Evolutionary conservation across 768 basidiomycete genomes (phyloP), one percentile per base, ranked within the genome.

Genomic region (Boletus barrowsii): DNA sequence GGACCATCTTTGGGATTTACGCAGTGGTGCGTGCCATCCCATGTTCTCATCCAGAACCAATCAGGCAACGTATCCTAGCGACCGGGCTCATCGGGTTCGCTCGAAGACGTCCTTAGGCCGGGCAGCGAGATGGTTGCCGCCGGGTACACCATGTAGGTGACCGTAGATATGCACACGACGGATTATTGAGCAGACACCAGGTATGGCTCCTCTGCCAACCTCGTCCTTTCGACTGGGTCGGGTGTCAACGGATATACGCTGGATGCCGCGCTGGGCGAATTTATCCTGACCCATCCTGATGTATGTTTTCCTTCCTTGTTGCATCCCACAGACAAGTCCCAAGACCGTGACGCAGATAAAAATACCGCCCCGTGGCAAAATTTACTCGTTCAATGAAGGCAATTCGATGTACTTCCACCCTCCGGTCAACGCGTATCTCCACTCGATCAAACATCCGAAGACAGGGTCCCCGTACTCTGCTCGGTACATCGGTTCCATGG

Each of bases 361-460:
- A 73, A 92, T 99, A 60, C 97, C 97, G 8, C 60, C 84, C 10
- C 87, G 97, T 47, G 97, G 97, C 61, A 98, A 98, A 76, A 99
- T 99, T 68, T 99, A 99, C 77, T 98, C 95, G 4, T 96, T 98
- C 81, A 99, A 99, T 71, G 97, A 99, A 76, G 97, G 97, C 57
- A 99, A 99, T 76, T 83, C 93, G 32, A 79, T 92, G 81, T 95
- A 95, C 75, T 98, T 97, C 78, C 77, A 94, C 72, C 72, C 82
- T 44, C 93, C 90, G 17, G 89, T 91, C 45, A 74, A 74, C 47
- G 82, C 84, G 41, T 96, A 96, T 73, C 82, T 96, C 55, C 85
- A 90, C 58, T 90, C 88, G 59, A 91, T 96, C 81, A 96, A 99
- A 74, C 93, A 81, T 70, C 95, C 96, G 2, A 69, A 82, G 42